A percentile compares a stretch with the other conserved stretches of the same genome.
Conservation (phyloP, 2,329 filamentous ascomycete genomes). For the Akanthomyces dipterigenus region DNA sequence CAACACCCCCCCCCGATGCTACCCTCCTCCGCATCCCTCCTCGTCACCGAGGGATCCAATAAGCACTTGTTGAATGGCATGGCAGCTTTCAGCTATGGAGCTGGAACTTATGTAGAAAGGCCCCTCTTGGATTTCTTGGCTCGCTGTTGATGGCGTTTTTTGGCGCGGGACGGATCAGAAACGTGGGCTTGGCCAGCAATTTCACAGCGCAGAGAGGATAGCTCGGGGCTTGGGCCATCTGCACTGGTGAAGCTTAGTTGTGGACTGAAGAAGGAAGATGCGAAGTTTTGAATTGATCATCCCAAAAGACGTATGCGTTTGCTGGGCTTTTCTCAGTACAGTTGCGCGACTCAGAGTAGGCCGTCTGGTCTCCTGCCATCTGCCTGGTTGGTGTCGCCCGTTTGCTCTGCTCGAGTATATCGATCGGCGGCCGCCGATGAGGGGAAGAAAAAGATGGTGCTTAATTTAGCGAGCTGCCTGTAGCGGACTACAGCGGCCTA, state of each 20-base stretch:
- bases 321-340: no score
- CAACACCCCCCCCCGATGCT: not conserved
- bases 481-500: not conserved
- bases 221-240: not conserved
- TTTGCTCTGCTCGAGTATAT: not conserved
- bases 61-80: not conserved
- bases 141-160: not conserved
- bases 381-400: not conserved
- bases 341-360: not conserved
- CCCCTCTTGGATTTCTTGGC: slow-evolving; percentile 2
- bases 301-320: not conserved
- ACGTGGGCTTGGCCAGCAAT: slow-evolving; percentile 8
- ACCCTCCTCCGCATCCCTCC: not conserved
- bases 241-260: not conserved
- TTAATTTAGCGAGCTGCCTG: not conserved
- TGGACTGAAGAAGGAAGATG: no score
- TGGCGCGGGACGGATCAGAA: not conserved
- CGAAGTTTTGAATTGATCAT: not conserved
- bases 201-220: not conserved
- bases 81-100: not conserved
- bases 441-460: not conserved
- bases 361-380: not conserved
- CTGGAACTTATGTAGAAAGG: not conserved
- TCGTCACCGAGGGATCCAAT: slow-evolving; percentile 3
- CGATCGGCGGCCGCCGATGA: not conserved